Percentiles rank a stretch among this genome's conserved stretches.
These are phyloP conservation scores for Salvia miltiorrhiza DNA, from an alignment of 257 asterid genomes.

Conservation along the genomic window DNA sequence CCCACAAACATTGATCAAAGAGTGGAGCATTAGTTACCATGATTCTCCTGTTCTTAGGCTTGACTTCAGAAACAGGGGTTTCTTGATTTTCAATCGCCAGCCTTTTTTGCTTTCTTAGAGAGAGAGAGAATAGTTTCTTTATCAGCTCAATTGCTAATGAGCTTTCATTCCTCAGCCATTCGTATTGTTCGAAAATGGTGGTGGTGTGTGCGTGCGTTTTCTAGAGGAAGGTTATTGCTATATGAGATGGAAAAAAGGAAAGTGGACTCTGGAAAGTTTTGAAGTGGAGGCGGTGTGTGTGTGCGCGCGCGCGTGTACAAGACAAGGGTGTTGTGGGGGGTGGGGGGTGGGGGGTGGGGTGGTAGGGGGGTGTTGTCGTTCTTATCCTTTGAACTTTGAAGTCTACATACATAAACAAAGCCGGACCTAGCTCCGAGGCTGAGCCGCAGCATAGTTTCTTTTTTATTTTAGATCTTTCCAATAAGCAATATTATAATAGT, in stretches of 20 bases:
- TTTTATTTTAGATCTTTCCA: no score
- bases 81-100: constrained; percentile 83
- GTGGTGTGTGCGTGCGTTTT: constrained; percentile 8
- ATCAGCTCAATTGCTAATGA: background rate
- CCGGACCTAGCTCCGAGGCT: constrained; percentile 61
- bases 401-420: constrained; percentile 28
- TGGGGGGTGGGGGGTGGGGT: background rate
- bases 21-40: constrained; percentile 40
- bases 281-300: constrained; percentile 47
- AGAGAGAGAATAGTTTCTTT: background rate
- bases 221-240: constrained; percentile 5
- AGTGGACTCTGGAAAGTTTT: constrained; percentile 24
- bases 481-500: background rate
- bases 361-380: constrained; percentile 21
- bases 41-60: constrained; percentile 55
- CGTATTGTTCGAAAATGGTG: background rate
- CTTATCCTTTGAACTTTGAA: constrained; percentile 52
- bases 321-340: no score
- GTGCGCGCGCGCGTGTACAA: no score
- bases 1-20: background rate
- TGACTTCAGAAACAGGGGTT: constrained; percentile 55
- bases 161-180: background rate
- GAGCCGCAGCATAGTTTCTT: background rate
- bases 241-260: constrained; percentile 15
- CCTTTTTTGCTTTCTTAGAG: background rate